Conservation (phyloP, 306 rosid genomes). For the Macrotyloma uniflorum region DNA sequence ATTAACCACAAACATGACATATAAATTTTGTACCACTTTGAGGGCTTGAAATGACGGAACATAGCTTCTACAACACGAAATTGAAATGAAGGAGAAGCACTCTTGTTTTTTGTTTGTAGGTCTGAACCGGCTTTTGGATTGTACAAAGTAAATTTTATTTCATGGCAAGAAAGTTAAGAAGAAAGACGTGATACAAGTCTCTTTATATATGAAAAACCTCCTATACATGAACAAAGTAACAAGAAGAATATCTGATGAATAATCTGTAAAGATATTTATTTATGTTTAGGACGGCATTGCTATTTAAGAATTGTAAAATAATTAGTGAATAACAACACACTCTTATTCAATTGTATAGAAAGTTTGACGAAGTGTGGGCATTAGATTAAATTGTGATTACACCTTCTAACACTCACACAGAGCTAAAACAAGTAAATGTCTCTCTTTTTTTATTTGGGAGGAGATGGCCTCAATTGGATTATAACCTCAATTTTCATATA, state of each 20-base stretch:
- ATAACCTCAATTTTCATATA: no score
- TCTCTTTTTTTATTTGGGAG: background rate
- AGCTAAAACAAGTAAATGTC: background rate
- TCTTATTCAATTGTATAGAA: no score
- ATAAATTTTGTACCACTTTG: conserved; percentile 33
- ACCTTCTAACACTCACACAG: background rate
- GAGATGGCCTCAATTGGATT: background rate
- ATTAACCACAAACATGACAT: background rate
- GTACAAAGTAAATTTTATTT: background rate
- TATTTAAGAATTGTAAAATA: no score
- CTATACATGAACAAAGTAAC: no score
- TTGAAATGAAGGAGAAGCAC: background rate
- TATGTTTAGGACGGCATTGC: no score
- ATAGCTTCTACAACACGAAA: conserved; percentile 2
- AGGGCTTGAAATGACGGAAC: conserved; percentile 36
- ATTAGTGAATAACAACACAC: no score
- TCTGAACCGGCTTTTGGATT: background rate
- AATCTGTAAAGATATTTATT: no score
- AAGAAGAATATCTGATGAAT: no score
- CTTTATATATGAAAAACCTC: no score
- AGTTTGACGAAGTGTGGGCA: background rate
- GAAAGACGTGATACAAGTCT: no score
- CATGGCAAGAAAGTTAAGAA: background rate
- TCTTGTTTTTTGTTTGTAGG: background rate
- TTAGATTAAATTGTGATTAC: background rate